Percentiles rank a stretch among this genome's conserved stretches.
These are phyloP conservation scores for Tricholoma flavovirens DNA, from an alignment of 768 basidiomycete species.

Conservation along the genomic window DNA sequence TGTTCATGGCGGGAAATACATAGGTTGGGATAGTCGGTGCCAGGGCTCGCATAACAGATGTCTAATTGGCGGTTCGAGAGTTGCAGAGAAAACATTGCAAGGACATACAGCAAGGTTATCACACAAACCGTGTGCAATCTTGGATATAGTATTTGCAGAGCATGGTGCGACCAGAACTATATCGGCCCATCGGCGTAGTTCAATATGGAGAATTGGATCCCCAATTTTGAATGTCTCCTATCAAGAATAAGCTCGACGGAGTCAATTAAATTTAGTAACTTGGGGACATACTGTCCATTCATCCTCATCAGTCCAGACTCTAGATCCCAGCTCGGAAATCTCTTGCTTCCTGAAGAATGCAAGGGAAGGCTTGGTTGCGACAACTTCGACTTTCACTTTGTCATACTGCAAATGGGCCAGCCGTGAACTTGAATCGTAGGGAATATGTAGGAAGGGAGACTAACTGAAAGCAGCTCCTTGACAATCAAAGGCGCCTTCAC, in stretches of 20 bases:
- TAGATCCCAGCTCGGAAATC: slow-evolving; percentile 44
- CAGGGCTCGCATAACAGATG: slow-evolving; percentile 78
- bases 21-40: slow-evolving; percentile 82
- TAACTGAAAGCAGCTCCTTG: slow-evolving; percentile 56
- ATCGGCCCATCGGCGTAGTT: slow-evolving; percentile 92
- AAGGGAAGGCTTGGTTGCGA: slow-evolving; percentile 72
- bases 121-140: slow-evolving; percentile 83
- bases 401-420: slow-evolving; percentile 45
- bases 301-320: slow-evolving; percentile 86
- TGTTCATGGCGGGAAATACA: slow-evolving; percentile 98
- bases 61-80: slow-evolving; percentile 31
- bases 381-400: slow-evolving; percentile 75
- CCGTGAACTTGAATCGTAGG: background rate
- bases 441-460: slow-evolving; percentile 10
- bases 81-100: background rate
- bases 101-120: slow-evolving; percentile 84
- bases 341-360: slow-evolving; percentile 64
- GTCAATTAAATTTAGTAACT: background rate
- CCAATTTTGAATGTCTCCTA: slow-evolving; percentile 74
- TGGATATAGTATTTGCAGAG: slow-evolving; percentile 94
- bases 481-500: slow-evolving; percentile 92
- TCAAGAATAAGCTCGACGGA: background rate
- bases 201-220: slow-evolving; percentile 94
- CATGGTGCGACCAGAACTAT: slow-evolving; percentile 93
- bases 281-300: slow-evolving; percentile 76